Base-by-base conservation (phyloP, 495 filamentous ascomycete genomes). In the Astrothelium macrocarpum region DNA sequence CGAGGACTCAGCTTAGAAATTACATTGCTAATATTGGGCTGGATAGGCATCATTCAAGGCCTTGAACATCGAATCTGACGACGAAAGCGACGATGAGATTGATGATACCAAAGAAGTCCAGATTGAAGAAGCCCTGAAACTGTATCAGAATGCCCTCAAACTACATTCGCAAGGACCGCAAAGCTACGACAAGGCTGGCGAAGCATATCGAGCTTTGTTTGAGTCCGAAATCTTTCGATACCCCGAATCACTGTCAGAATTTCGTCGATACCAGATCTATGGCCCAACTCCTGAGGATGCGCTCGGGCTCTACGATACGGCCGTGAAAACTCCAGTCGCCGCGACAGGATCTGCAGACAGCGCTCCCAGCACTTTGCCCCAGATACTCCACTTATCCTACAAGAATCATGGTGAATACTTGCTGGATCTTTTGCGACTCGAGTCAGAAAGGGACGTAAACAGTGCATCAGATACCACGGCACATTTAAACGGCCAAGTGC, bases 91-190 rank as follows among this genome's bases (percentile, higher is more conserved):
- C 66, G 90, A 94, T 69, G 94, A 97, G 75, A 77, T 96, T 70
- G 94, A 99, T 69, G 90, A 93, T 65, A 97, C 91, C 53, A 91
- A 89, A 76, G 91, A 97, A 72, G 85, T 99, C 60, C 92, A 93
- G 80, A 93, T 97, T 71, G 94, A 99, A 73, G 94, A 99, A 74
- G 91, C 94, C 31, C 77, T 99, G 65, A 97, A 97, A 77, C 84
- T 93, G 31, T 99, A 97, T 73, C 91, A 97, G 72, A 87, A 80
- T 62, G 94, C 94, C 26, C 78, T 99, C 31, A 96, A 93, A 73
- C 84, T 91, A 65, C 95, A 99, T 70, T 87, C 91, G 3, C 90
- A 94, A 75, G 91, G 94, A 2, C 86, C 90, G 4, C 74, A 74
- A 2, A 88, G 82, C 68, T 95, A 87, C 71, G 71, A 83, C 31